A percentile compares a stretch with the other conserved stretches of the same genome.
Evolutionary conservation across 176 grass and related monocot genomes (phyloP).

Genomic region (Zizania latifolia): DNA sequence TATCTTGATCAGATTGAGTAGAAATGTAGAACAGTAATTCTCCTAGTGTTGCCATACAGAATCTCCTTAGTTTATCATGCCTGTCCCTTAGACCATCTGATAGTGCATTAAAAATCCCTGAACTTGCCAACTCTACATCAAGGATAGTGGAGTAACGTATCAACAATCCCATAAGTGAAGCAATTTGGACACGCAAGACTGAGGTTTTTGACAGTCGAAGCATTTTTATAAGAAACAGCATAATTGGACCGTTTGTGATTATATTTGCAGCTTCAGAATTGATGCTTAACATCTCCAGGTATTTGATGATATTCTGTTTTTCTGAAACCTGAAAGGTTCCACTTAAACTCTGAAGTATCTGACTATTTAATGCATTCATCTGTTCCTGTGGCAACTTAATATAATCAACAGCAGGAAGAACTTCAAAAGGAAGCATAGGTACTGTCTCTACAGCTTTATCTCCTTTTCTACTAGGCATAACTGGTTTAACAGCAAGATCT

Average conservation of each 20-base stretch:
- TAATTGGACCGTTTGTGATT: constrained; percentile 79
- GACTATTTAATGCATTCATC: constrained; percentile 71
- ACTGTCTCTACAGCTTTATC: constrained; percentile 58
- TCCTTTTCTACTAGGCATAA: constrained; percentile 84
- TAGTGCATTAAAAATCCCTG: constrained; percentile 87
- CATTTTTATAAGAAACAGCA: constrained; percentile 87
- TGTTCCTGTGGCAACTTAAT: constrained; percentile 65
- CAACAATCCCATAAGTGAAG: constrained; percentile 86
- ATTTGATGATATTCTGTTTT: constrained; percentile 89
- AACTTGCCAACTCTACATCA: constrained; percentile 69
- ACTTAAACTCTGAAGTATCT: constrained; percentile 77
- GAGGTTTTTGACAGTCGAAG: constrained; percentile 72
- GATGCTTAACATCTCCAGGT: constrained; percentile 83
- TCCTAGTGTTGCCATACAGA: constrained; percentile 91
- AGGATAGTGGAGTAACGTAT: constrained; percentile 93
- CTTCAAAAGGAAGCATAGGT: constrained; percentile 61
- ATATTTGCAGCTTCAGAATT: constrained; percentile 85
- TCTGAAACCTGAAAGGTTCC: constrained; percentile 83
- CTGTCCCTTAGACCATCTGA: constrained; percentile 93
- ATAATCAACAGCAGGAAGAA: constrained; percentile 67
- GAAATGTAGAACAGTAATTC: constrained; percentile 95
- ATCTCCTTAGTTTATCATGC: constrained; percentile 84
- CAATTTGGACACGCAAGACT: constrained; percentile 74
- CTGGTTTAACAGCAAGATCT: constrained; percentile 94
- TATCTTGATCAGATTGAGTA: constrained; percentile 78